These are phyloP conservation scores for Gossypium schwendimanii DNA, from an alignment of 441 rosid genomes.

Conservation along the genomic window DNA sequence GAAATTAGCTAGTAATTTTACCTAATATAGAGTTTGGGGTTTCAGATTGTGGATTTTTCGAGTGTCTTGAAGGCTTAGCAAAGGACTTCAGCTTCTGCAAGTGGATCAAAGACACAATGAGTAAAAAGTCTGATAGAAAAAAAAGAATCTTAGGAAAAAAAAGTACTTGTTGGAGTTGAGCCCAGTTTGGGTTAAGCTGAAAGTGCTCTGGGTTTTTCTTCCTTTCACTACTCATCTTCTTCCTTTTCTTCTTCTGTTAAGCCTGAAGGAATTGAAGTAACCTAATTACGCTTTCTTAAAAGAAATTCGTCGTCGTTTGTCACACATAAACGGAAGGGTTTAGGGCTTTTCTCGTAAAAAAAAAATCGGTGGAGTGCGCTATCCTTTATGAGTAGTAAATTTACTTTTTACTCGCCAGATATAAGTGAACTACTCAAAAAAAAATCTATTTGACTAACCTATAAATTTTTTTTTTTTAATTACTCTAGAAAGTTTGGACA, in stretches of 20 bases:
- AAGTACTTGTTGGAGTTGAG: slow-evolving; percentile 55
- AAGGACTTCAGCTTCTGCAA: slow-evolving; percentile 48
- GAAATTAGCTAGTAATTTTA: slow-evolving; percentile 5
- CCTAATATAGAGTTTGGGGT: slow-evolving; percentile 45
- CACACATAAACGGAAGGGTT: too few relatives aligned
- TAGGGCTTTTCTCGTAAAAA: too few relatives aligned
- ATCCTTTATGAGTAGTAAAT: too few relatives aligned
- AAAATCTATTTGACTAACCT: too few relatives aligned
- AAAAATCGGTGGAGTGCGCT: too few relatives aligned
- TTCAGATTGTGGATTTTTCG: slow-evolving; percentile 19
- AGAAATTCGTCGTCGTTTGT: not conserved
- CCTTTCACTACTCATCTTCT: slow-evolving; percentile 25
- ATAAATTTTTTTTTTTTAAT: too few relatives aligned
- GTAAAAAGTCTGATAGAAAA: not conserved
- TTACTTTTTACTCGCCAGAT: too few relatives aligned
- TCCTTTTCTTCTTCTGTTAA: not conserved
- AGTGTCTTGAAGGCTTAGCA: slow-evolving; percentile 22
- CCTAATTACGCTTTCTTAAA: not conserved
- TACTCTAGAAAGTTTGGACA: too few relatives aligned
- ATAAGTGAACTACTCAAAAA: too few relatives aligned
- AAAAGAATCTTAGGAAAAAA: not conserved
- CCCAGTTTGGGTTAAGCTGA: slow-evolving; percentile 64
- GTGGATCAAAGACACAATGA: not conserved
- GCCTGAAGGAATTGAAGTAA: not conserved
- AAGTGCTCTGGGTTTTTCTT: slow-evolving; percentile 31